These are phyloP conservation scores for Phlyctochytrium planicorne DNA, from an alignment of 192 early-diverging fungal genomes.

Conservation along the genomic window DNA sequence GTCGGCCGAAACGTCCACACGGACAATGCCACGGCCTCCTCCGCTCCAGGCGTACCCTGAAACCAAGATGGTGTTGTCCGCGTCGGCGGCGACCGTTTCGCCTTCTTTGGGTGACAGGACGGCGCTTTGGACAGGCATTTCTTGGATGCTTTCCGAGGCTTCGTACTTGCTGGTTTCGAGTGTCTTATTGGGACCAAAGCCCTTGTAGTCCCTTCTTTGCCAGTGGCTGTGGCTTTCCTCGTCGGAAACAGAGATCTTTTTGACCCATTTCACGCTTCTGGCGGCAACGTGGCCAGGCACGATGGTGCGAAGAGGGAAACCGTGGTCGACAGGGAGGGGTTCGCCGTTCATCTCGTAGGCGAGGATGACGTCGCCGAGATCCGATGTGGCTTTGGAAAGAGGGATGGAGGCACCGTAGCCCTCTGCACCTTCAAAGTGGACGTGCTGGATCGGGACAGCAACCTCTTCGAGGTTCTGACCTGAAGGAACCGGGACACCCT, in stretches of 20 bases:
- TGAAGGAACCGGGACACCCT: constrained; percentile 41
- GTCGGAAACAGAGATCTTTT: constrained; percentile 34
- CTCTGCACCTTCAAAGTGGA: constrained; percentile 36
- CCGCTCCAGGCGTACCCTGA: constrained; percentile 45
- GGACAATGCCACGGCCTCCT: constrained; percentile 40
- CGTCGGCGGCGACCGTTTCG: constrained; percentile 5
- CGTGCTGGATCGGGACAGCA: constrained; percentile 60
- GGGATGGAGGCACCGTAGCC: constrained; percentile 74
- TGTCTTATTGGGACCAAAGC: constrained; percentile 46
- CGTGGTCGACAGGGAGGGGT: constrained; percentile 56
- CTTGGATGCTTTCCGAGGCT: constrained; percentile 61
- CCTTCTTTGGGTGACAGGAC: constrained; percentile 57
- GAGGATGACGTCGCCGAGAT: constrained; percentile 67
- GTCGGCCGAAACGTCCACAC: constrained; percentile 56
- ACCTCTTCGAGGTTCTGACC: constrained; percentile 63
- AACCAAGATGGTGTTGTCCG: constrained; percentile 40
- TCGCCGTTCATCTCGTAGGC: constrained; percentile 68
- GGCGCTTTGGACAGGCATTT: constrained; percentile 79
- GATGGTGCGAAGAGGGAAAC: constrained; percentile 81
- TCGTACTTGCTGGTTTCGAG: constrained; percentile 39
- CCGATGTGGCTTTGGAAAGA: constrained; percentile 59
- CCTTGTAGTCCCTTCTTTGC: constrained; percentile 56
- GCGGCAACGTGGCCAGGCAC: constrained; percentile 90
- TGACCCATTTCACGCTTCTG: constrained; percentile 80
- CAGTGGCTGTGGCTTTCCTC: constrained; percentile 41